These are phyloP conservation scores for Withania somnifera DNA, from an alignment of 305 asterid species.

Conservation along the genomic window DNA sequence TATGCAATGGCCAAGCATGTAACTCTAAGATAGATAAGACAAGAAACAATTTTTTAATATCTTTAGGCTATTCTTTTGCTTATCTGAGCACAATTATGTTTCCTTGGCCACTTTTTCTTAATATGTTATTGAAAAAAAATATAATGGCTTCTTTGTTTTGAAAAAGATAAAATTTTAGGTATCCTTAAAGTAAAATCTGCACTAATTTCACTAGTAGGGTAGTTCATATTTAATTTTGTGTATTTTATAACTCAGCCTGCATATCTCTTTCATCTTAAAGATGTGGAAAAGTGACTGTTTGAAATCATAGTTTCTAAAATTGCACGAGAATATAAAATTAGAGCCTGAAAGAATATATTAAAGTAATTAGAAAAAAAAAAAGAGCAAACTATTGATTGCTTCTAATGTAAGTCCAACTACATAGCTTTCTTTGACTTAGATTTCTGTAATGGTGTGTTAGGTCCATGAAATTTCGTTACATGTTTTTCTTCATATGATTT, in stretches of 20 bases:
- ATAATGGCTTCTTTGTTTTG: background rate
- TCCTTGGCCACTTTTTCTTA: background rate
- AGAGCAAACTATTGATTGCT: background rate
- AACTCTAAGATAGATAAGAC: conserved; percentile 16
- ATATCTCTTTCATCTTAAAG: background rate
- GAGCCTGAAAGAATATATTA: background rate
- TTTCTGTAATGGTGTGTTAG: background rate
- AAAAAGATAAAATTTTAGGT: background rate
- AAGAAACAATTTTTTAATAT: background rate
- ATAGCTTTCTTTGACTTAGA: background rate
- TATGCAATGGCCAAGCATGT: conserved; percentile 91
- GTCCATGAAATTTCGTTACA: background rate
- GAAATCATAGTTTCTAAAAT: background rate
- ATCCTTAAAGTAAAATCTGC: background rate
- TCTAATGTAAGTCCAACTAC: background rate
- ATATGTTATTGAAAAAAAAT: background rate
- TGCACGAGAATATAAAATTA: background rate
- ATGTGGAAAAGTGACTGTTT: background rate
- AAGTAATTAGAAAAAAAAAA: background rate
- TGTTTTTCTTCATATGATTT: background rate
- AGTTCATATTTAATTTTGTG: background rate
- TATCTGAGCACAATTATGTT: background rate
- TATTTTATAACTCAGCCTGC: background rate
- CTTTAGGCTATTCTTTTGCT: background rate
- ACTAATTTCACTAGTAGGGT: background rate